Percentiles rank a stretch among this genome's conserved stretches.
phyloP scores from a whole-genome alignment of 805 yeast species.

The Dipodascopsis uninucleata region DNA sequence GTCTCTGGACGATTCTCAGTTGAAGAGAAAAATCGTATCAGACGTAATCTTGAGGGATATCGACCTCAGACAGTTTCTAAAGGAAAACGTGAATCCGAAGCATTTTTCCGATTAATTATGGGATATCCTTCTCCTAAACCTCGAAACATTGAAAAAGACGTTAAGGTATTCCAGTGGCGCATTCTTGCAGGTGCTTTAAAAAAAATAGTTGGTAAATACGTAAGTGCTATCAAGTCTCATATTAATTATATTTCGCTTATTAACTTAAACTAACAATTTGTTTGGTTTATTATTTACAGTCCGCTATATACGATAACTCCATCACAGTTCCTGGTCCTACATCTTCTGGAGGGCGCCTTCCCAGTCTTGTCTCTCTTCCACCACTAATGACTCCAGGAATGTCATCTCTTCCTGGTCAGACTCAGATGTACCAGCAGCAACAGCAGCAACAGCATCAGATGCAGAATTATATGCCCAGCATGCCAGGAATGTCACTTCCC shows the following conservation, averaged over 20 bases:
- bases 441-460: no score
- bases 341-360: no score
- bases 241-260: not conserved
- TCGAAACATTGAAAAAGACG: constrained; percentile 65
- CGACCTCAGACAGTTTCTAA: constrained; percentile 60
- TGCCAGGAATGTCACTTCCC: no score
- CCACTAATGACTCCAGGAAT: no score
- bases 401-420: no score
- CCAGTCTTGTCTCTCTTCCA: no score
- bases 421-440: no score
- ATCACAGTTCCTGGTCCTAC: no score
- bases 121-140: constrained; percentile 61
- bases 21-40: constrained; percentile 66
- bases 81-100: constrained; percentile 39
- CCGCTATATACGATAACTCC: not conserved
- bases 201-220: constrained; percentile 57
- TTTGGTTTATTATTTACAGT: not conserved
- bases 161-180: constrained; percentile 62
- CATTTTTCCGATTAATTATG: constrained; percentile 52
- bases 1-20: constrained; percentile 54
- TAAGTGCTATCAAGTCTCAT: no score
- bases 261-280: not conserved
- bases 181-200: constrained; percentile 50
- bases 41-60: constrained; percentile 62
- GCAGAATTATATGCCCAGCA: no score